phyloP scores from a whole-genome alignment of 805 yeast genomes.

The Saccharomycopsis fibuligera region DNA sequence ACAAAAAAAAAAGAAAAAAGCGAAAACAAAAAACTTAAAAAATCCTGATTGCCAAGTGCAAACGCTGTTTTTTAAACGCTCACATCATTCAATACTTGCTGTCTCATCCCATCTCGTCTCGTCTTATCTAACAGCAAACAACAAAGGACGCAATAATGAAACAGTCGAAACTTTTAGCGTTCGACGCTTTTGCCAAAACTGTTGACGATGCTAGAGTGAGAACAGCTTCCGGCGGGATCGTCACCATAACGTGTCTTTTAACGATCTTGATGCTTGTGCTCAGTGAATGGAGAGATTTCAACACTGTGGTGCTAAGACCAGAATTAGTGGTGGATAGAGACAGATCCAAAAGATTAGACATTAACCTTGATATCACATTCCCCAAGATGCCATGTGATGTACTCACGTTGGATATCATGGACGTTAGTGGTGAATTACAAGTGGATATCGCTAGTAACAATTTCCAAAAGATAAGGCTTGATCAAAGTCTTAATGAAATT shows the following conservation, averaged over 20 bases:
- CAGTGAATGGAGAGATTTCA: conserved; percentile 74
- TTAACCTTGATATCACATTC: conserved; percentile 76
- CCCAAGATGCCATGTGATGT: conserved; percentile 83
- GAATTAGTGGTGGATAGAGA: conserved; percentile 87
- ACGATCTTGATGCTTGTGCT: conserved; percentile 56
- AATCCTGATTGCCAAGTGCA: too few relatives aligned
- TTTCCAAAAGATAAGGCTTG: conserved; percentile 63
- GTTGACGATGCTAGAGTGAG: conserved; percentile 88
- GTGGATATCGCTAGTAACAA: conserved; percentile 65
- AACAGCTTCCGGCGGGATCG: conserved; percentile 85
- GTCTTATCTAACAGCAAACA: too few relatives aligned
- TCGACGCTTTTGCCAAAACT: conserved; percentile 91
- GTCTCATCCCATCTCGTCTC: too few relatives aligned
- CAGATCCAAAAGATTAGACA: conserved; percentile 64
- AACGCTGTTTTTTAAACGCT: too few relatives aligned
- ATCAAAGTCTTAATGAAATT: conserved; percentile 43
- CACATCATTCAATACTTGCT: too few relatives aligned
- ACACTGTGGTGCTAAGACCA: conserved; percentile 62
- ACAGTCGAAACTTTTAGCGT: conserved; percentile 36
- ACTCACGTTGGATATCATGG: conserved; percentile 80
- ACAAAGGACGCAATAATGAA: not conserved
- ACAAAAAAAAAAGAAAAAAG: too few relatives aligned
- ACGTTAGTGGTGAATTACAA: conserved; percentile 79
- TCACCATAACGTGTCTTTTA: conserved; percentile 64
- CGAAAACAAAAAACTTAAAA: too few relatives aligned